These are phyloP conservation scores for Paecilomyces variotii DNA, from an alignment of 2,329 filamentous ascomycete genomes.

Conservation along the genomic window DNA sequence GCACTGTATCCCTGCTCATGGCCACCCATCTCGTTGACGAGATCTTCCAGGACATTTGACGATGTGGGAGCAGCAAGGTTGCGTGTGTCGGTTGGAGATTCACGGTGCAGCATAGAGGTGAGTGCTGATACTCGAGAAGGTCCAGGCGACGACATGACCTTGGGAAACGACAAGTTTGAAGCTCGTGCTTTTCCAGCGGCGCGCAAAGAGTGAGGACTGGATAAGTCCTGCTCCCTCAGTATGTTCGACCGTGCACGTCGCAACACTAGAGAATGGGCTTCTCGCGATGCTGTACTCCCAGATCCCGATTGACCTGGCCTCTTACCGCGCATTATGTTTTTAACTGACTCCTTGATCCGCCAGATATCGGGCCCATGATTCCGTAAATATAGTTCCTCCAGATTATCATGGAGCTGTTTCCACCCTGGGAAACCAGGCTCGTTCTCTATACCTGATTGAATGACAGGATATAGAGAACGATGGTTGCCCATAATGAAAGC, in stretches of 20 bases:
- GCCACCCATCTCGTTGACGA: neutral
- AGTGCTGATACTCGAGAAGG: neutral
- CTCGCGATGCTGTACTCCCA: neutral
- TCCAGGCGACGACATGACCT: neutral
- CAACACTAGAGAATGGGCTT: neutral
- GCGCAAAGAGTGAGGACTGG: neutral
- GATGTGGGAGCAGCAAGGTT: neutral
- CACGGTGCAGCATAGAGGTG: neutral
- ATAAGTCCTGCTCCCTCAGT: neutral
- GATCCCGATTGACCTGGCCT: neutral
- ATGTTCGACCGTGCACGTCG: neutral
- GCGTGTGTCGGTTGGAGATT: neutral
- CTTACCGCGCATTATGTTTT: neutral
- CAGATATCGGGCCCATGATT: neutral
- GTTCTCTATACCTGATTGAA: neutral
- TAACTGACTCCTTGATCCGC: neutral
- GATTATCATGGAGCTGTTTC: neutral
- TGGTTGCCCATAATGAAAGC: neutral
- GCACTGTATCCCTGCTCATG: neutral
- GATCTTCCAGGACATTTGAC: neutral
- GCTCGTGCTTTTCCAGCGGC: neutral
- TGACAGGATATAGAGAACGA: neutral
- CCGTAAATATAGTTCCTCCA: neutral
- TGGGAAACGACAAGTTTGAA: neutral
- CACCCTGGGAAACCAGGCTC: neutral